Percentiles rank a stretch among this genome's conserved stretches.
Conservation (phyloP, 305 asterid genomes). For the Fraxinus paxiana region DNA sequence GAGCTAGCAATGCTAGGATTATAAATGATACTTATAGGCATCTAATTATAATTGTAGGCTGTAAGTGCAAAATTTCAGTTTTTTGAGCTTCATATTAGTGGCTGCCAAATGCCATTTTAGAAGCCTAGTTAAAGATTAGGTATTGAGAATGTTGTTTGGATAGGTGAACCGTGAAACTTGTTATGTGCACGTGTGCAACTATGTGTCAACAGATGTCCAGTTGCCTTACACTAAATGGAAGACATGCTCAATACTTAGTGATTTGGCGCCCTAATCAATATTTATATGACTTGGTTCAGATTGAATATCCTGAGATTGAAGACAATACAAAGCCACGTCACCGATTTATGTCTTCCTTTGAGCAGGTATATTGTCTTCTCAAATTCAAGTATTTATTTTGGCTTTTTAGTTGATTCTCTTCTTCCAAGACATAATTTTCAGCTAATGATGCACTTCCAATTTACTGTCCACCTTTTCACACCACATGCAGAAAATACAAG, state of each 20-base stretch:
- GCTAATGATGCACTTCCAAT: not conserved
- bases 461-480: not conserved
- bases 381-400: not conserved
- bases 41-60: not conserved
- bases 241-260: not conserved
- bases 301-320: slow-evolving; percentile 88
- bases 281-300: slow-evolving; percentile 40
- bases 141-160: not conserved
- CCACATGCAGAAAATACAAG: slow-evolving; percentile 61
- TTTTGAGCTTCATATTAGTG: not conserved
- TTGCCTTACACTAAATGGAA: slow-evolving; percentile 2
- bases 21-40: not conserved
- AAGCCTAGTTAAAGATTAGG: not conserved
- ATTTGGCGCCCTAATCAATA: not conserved
- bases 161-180: not conserved
- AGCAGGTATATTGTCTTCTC: slow-evolving; percentile 53
- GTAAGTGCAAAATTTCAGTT: not conserved
- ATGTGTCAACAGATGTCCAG: not conserved
- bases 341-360: slow-evolving; percentile 94
- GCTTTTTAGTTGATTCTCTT: slow-evolving; percentile 1
- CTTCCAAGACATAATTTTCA: not conserved
- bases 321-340: slow-evolving; percentile 96
- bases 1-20: not conserved
- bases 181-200: not conserved
- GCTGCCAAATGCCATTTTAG: not conserved